A percentile compares a stretch with the other conserved stretches of the same genome.
phyloP scores from a whole-genome alignment of 306 rosid genomes.

The Quercus engelmannii region DNA sequence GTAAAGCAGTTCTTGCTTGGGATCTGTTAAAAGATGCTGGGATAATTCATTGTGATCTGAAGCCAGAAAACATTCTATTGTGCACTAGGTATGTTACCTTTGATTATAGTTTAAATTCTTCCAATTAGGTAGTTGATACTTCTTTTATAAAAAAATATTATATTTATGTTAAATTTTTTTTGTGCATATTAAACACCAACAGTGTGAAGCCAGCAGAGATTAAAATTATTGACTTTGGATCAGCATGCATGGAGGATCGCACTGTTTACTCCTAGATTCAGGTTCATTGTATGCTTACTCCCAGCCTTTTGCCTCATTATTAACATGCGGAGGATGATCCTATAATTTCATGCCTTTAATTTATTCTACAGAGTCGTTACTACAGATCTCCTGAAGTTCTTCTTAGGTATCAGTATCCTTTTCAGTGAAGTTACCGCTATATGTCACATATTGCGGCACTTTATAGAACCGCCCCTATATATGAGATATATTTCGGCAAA shows the following conservation, averaged over 20 bases:
- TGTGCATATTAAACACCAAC: conserved; percentile 18
- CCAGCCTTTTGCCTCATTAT: conserved; percentile 10
- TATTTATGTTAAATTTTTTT: conserved; percentile 15
- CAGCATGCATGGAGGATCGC: conserved; percentile 99
- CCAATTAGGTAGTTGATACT: conserved; percentile 19
- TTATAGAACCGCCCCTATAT: too few species aligned
- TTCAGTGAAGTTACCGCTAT: conserved; percentile 1
- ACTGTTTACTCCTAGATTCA: conserved; percentile 99
- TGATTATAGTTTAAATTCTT: conserved; percentile 11
- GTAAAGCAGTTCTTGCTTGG: conserved; percentile 36
- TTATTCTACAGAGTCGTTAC: conserved; percentile 85
- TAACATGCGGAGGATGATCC: conserved; percentile 24
- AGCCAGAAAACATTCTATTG: conserved; percentile 97
- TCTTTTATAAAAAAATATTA: conserved; percentile 19
- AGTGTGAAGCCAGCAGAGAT: conserved; percentile 85
- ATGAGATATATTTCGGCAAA: too few species aligned
- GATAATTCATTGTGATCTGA: conserved; percentile 98
- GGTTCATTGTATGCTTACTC: conserved; percentile 39
- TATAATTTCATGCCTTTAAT: conserved; percentile 11
- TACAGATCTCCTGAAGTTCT: conserved; percentile 99
- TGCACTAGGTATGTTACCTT: conserved; percentile 71
- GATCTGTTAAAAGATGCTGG: conserved; percentile 86
- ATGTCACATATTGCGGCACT: too few species aligned
- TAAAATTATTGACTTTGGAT: conserved; percentile 96
- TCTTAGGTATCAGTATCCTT: conserved; percentile 99